These are phyloP conservation scores for Ascochyta fabae DNA, from an alignment of 2,329 filamentous ascomycete species.

Conservation along the genomic window DNA sequence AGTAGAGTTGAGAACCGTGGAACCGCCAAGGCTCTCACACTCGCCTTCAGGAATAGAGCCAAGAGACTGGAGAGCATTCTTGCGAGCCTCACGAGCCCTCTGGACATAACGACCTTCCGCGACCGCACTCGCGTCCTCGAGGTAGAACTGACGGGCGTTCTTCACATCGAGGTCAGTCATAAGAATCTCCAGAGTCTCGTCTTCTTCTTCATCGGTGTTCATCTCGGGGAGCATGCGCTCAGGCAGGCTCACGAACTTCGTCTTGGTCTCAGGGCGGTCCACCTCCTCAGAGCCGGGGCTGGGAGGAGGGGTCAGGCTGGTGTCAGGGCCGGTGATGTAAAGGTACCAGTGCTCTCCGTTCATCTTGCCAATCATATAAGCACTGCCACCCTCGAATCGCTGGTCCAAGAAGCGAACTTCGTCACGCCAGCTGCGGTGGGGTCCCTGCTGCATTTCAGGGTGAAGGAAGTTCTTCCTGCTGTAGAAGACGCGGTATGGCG, in stretches of 20 bases:
- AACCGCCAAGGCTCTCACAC: slow-evolving; percentile 45
- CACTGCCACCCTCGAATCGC: slow-evolving; percentile 89
- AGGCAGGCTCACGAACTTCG: slow-evolving; percentile 65
- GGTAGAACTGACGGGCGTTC: slow-evolving; percentile 72
- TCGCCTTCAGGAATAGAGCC: slow-evolving; percentile 64
- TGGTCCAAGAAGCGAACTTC: slow-evolving; percentile 93
- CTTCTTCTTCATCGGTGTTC: slow-evolving; percentile 60
- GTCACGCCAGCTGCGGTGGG: slow-evolving; percentile 96
- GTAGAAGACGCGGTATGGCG: slow-evolving; percentile 96
- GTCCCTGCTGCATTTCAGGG: slow-evolving; percentile 90
- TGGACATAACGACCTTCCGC: slow-evolving; percentile 80
- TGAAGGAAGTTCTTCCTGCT: slow-evolving; percentile 98
- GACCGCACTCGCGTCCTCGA: slow-evolving; percentile 85
- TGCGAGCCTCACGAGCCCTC: slow-evolving; percentile 68
- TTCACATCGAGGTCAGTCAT: slow-evolving; percentile 73
- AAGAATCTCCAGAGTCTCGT: slow-evolving; percentile 76
- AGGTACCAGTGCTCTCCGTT: slow-evolving; percentile 99
- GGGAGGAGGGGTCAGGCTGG: slow-evolving; percentile 78
- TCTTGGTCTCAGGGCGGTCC: slow-evolving; percentile 58
- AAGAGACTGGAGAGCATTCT: slow-evolving; percentile 64
- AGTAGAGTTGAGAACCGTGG: slow-evolving; percentile 47
- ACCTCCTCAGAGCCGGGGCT: slow-evolving; percentile 67
- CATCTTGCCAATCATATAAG: slow-evolving; percentile 99
- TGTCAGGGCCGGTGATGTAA: slow-evolving; percentile 89
- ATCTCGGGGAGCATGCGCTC: slow-evolving; percentile 58